Base-by-base conservation (phyloP, 106 monocot species). In the Dendrobium officinale region DNA sequence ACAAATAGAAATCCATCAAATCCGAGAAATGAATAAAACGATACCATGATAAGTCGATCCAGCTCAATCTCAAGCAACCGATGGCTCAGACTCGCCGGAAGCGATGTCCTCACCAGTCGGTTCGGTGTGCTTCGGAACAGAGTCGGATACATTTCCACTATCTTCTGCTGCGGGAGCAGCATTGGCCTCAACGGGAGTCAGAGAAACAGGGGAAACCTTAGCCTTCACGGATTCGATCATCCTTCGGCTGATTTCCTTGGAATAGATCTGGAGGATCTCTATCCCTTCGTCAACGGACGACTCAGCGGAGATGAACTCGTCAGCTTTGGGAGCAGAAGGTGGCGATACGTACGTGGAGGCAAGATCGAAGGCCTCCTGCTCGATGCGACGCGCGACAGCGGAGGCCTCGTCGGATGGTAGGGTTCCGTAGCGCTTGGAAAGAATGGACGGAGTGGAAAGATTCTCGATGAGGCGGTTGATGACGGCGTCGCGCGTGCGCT, bases 401-500 rank as follows among this genome's bases (percentile, higher is more conserved):
- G 78, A 68, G 61, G 88, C 86, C 45, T 84, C 86, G 66, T 82
- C 64, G 19, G 55, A 24, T 64, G 84, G 67, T n/a, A 88, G 22
- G 78, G 49, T 73, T 40, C 91, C 91, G 86, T 86, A 88, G 77
- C 88, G 86, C 76, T 88, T 86, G 84, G 88, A 77, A 48, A 91
- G 79, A 26, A 80, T 74, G 77, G 87, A 88, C 31, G 84, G 47
- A 45, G 48, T 48, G 68, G 84, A 68, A 24, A 91, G 86, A 33
- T 79, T 88, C 49, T 91, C 84, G 67, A 91, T 81, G 56, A 91
- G 86, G 77, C 88, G 88, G 31, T 68, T 70, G 44, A 80, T 79
- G 22, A 91, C 91, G 41, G 91, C 88, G 22, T 91, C 88, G 20
- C 91, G 91, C 17, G 91, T 88, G 82, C 91, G 88, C 80, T 88